phyloP scores from a whole-genome alignment of 352 stramenopile species.

The Phytophthora pinifolia region DNA sequence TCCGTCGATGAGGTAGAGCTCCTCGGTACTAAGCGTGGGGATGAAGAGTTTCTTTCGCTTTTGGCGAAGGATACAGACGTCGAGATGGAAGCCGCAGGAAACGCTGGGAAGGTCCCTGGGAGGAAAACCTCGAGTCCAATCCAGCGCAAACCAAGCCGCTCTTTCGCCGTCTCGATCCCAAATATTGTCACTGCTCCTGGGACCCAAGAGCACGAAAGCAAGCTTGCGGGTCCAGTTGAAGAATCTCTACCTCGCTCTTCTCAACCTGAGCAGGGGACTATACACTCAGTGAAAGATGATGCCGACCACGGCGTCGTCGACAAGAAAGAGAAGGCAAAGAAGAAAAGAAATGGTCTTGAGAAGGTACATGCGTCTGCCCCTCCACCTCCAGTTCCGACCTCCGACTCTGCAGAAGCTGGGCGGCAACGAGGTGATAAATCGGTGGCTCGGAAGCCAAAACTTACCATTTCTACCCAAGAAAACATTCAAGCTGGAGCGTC shows the following conservation, averaged over 20 bases:
- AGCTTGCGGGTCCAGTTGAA: slow-evolving; percentile 11
- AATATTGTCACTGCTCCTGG: not conserved
- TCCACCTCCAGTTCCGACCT: not conserved
- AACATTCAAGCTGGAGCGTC: not conserved
- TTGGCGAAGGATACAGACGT: slow-evolving; percentile 42
- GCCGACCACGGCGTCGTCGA: not conserved
- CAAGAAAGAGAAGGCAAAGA: slow-evolving; percentile 30
- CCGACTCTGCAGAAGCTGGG: not conserved
- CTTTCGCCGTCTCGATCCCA: slow-evolving; percentile 1
- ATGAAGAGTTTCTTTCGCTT: slow-evolving; percentile 64
- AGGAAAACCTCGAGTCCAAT: slow-evolving; percentile 32
- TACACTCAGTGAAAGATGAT: slow-evolving; percentile 5
- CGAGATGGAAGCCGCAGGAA: slow-evolving; percentile 16
- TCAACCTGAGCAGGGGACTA: not conserved
- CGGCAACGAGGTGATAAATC: not conserved
- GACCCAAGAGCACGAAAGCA: slow-evolving; percentile 6
- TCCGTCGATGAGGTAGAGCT: slow-evolving; percentile 51
- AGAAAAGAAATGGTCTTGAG: slow-evolving; percentile 16
- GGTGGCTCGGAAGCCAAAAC: slow-evolving; percentile 16
- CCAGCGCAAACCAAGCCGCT: slow-evolving; percentile 39
- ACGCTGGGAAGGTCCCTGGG: not conserved
- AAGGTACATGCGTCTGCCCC: not conserved
- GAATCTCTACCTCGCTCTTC: slow-evolving; percentile 1
- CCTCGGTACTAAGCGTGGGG: slow-evolving; percentile 41
- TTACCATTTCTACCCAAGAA: slow-evolving; percentile 12